phyloP scores from a whole-genome alignment of 2,329 filamentous ascomycete genomes.

The Dichotomopilus funicola region DNA sequence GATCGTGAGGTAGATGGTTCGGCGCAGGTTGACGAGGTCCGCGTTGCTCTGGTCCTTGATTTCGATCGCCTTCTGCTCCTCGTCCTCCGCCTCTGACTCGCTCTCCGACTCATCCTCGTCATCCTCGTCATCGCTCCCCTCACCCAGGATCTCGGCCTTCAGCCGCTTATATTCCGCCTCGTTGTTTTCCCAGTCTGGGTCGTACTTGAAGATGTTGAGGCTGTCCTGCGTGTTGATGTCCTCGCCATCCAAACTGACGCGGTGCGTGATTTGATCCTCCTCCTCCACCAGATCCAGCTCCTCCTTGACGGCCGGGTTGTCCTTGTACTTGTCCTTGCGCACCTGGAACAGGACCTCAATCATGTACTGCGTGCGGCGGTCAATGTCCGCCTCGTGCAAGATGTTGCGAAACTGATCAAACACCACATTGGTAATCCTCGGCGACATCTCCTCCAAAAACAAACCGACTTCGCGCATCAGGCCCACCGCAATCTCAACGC shows the following conservation, averaged over 20 bases:
- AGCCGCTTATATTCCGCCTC: slow-evolving; percentile 85
- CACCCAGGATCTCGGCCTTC: slow-evolving; percentile 89
- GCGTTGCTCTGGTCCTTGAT: slow-evolving; percentile 98
- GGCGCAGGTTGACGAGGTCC: slow-evolving; percentile 84
- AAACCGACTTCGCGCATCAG: slow-evolving; percentile 89
- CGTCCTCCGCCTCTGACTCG: slow-evolving; percentile 62
- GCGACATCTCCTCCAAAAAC: slow-evolving; percentile 92
- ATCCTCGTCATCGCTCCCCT: slow-evolving; percentile 78
- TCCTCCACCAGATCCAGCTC: slow-evolving; percentile 95
- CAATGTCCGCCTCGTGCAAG: slow-evolving; percentile 91
- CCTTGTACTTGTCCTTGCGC: slow-evolving; percentile 92
- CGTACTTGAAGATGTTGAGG: slow-evolving; percentile 93
- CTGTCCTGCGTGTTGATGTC: slow-evolving; percentile 78
- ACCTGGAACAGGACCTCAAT: slow-evolving; percentile 97
- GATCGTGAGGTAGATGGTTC: slow-evolving; percentile 95
- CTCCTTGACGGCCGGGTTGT: slow-evolving; percentile 83
- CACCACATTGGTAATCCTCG: slow-evolving; percentile 77
- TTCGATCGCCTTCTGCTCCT: slow-evolving; percentile 77
- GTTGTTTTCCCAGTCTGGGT: slow-evolving; percentile 81
- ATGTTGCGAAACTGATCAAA: slow-evolving; percentile 96
- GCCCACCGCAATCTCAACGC: slow-evolving; percentile 93
- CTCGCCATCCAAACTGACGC: slow-evolving; percentile 66
- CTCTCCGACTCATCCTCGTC: slow-evolving; percentile 62
- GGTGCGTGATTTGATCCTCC: slow-evolving; percentile 95
- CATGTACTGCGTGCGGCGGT: slow-evolving; percentile 98